Percentiles rank a stretch among this genome's conserved stretches.
These are phyloP conservation scores for Smittium mucronatum DNA, from an alignment of 371 early-diverging fungal species.

Conservation along the genomic window DNA sequence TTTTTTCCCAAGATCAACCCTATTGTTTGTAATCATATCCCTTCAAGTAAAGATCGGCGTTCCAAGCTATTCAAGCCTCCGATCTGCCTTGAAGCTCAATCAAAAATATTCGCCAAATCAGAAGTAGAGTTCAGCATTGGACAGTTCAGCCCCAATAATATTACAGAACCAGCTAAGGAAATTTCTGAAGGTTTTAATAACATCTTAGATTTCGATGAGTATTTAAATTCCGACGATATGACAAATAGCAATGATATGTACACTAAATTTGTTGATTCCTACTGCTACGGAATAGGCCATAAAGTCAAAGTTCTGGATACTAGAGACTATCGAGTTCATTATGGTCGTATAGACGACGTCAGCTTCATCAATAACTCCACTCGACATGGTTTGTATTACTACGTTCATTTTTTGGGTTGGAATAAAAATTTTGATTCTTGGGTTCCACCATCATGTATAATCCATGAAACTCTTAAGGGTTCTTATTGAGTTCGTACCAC, in stretches of 20 bases:
- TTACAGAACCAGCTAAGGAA: background rate
- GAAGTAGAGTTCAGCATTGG: background rate
- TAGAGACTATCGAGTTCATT: conserved; percentile 20
- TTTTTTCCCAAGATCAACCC: background rate
- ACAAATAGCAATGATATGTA: background rate
- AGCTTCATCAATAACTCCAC: conserved; percentile 15
- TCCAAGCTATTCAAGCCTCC: background rate
- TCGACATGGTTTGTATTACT: conserved; percentile 24
- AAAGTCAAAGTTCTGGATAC: conserved; percentile 16
- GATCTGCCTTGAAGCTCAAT: background rate
- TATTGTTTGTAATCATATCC: background rate
- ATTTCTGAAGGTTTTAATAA: background rate
- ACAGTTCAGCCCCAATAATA: background rate
- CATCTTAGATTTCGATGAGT: background rate
- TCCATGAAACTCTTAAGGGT: no score
- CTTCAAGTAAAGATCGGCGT: no score
- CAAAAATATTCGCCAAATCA: background rate
- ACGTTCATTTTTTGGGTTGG: conserved; percentile 29
- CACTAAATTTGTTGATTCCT: conserved; percentile 17
- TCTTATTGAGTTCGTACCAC: no score
- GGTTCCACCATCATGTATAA: conserved; percentile 28
- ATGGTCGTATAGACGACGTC: conserved; percentile 15
- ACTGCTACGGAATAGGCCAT: conserved; percentile 15
- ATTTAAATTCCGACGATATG: background rate
- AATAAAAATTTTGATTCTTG: conserved; percentile 24